Percentiles rank a stretch among this genome's conserved stretches.
Evolutionary conservation across 805 yeast species (phyloP).

Genomic region (Tetrapisispora pingtungensis): DNA sequence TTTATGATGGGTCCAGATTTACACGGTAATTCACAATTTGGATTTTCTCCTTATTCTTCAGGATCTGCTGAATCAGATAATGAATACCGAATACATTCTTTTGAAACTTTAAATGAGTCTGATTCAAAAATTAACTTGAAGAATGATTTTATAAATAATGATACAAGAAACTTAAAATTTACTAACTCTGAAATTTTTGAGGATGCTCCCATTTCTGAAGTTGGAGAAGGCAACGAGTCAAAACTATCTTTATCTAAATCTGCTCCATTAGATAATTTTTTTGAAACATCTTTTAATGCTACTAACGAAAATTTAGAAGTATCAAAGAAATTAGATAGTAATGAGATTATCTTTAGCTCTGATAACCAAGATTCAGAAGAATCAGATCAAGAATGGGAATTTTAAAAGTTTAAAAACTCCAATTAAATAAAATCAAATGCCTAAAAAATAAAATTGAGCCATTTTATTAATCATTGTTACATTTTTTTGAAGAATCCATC

Average conservation of each 20-base stretch:
- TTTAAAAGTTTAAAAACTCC: too few relatives aligned
- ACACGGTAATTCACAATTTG: neutral
- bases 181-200: neutral
- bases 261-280: neutral
- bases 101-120: neutral
- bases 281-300: neutral
- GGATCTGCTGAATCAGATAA: neutral
- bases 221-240: too few relatives aligned
- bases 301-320: neutral
- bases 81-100: neutral
- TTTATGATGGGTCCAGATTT: neutral
- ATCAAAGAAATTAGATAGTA: neutral
- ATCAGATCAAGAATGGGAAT: constrained; percentile 2
- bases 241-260: neutral
- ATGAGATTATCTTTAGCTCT: neutral
- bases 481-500: too few relatives aligned
- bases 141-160: neutral
- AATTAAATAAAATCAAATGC: too few relatives aligned
- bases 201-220: neutral
- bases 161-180: neutral
- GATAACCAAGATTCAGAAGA: neutral
- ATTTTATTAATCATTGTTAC: too few relatives aligned
- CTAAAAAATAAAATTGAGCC: too few relatives aligned
- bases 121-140: neutral
- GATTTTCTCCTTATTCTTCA: neutral